These are phyloP conservation scores for Cladophialophora carrionii DNA, from an alignment of 2,329 filamentous ascomycete genomes.

Conservation along the genomic window DNA sequence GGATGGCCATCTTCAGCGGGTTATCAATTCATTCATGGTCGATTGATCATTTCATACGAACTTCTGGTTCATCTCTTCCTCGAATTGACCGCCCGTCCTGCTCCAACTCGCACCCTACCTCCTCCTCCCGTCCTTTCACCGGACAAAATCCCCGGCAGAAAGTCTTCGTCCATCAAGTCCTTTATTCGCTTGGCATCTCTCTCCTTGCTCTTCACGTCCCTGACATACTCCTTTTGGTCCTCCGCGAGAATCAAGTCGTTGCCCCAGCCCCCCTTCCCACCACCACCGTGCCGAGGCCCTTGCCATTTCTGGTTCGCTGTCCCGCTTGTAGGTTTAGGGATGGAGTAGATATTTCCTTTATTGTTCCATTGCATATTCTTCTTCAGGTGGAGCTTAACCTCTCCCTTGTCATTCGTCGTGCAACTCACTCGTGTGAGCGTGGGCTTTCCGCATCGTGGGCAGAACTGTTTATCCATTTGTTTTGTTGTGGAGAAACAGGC, in stretches of 20 bases:
- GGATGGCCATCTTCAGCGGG: neutral
- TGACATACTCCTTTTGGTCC: constrained; percentile 90
- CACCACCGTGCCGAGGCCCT: constrained; percentile 62
- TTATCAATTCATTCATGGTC: constrained; percentile 7
- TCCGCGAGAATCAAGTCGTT: constrained; percentile 81
- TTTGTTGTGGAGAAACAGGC: constrained; percentile 85
- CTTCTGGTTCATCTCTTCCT: constrained; percentile 54
- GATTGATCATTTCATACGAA: neutral
- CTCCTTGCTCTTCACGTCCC: constrained; percentile 65
- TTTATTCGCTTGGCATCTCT: constrained; percentile 64
- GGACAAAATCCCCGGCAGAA: constrained; percentile 79
- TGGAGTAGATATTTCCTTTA: constrained; percentile 85
- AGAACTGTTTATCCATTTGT: constrained; percentile 89
- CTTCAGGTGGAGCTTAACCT: constrained; percentile 85
- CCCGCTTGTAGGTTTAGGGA: constrained; percentile 86
- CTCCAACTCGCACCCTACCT: constrained; percentile 77
- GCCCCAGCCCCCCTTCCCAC: constrained; percentile 87
- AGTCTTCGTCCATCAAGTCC: constrained; percentile 95
- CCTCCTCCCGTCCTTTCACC: constrained; percentile 70
- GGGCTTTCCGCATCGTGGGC: constrained; percentile 83
- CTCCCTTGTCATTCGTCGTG: constrained; percentile 77
- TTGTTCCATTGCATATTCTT: constrained; percentile 97
- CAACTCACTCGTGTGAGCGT: constrained; percentile 84
- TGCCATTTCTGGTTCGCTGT: constrained; percentile 74
- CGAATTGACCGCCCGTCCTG: constrained; percentile 83